Evolutionary conservation across 2,329 filamentous ascomycete genomes (phyloP), one percentile per base, ranked within the genome.

Genomic region (Alternaria gaisen): DNA sequence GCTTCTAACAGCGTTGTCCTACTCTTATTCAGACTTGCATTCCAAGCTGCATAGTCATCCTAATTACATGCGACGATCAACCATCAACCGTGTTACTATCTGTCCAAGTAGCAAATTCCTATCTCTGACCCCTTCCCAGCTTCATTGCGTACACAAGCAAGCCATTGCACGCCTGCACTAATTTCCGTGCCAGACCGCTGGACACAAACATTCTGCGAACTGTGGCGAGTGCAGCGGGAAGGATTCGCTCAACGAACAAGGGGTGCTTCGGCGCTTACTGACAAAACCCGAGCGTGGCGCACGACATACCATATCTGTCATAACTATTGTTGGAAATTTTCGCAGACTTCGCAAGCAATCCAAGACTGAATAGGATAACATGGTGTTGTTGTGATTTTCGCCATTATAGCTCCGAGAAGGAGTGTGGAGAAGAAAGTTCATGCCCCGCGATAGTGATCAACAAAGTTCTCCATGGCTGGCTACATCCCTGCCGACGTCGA

Each of bases 221-320:
- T 58, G 61, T 64, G 61, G 61, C 58, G 53, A 62, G 46, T 66
- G 64, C 61, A 56, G 61, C 64, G 58, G 58, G 58, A 38, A 64
- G 59, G 56, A 56, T 60, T 60, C 41, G 55, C 53, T 55, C 61
- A 63, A 63, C 59, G 60, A 41, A 61, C 53, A 58, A 65, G 48
- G 54, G 34, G 34, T n/a, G 32, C 41, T 48, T 30, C 46, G 46
- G 44, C 50, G 61, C 54, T 60, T 42, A 38, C 46, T 38, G 16
- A 34, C 51, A 43, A 44, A 42, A 56, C 24, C 52, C 42, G 36
- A 53, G 47, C 24, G 47, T 34, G 32, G 46, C 43, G 46, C n/a
- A 6, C 12, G 41, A 26, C 44, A n/a, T 55, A 10, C 41, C 14
- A 55, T 36, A 38, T 41, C 16, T 26, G 32, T 50, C 34, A 26